A percentile compares a stretch with the other conserved stretches of the same genome.
These are phyloP conservation scores for Epichloe amarillans DNA, from an alignment of 2,329 filamentous ascomycete species.

Conservation along the genomic window DNA sequence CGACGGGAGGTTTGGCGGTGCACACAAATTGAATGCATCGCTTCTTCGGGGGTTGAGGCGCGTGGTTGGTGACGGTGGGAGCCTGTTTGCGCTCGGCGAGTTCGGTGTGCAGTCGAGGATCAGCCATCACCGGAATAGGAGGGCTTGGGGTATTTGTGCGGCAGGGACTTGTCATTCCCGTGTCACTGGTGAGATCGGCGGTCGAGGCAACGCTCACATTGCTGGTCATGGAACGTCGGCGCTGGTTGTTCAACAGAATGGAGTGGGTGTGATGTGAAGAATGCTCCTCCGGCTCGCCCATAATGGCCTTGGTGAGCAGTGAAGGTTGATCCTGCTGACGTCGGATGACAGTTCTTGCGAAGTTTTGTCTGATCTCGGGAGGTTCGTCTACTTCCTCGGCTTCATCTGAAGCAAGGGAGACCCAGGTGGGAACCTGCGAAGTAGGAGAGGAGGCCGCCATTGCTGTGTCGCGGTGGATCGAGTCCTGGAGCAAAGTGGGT, in stretches of 20 bases:
- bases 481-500: neutral
- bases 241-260: slow-evolving; percentile 22
- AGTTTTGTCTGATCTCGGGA: slow-evolving; percentile 45
- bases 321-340: slow-evolving; percentile 53
- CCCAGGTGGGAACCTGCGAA: slow-evolving; percentile 19
- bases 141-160: slow-evolving; percentile 80
- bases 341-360: slow-evolving; percentile 35
- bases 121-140: slow-evolving; percentile 50
- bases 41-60: slow-evolving; percentile 49
- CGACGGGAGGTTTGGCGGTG: slow-evolving; percentile 43
- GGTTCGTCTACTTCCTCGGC: slow-evolving; percentile 76
- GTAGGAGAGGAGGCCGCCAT: slow-evolving; percentile 15
- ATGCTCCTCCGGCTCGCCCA: slow-evolving; percentile 50
- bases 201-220: slow-evolving; percentile 72
- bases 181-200: slow-evolving; percentile 88
- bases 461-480: slow-evolving; percentile 3
- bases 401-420: slow-evolving; percentile 41
- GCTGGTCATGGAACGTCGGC: slow-evolving; percentile 59
- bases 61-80: slow-evolving; percentile 12
- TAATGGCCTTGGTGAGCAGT: slow-evolving; percentile 74
- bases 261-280: slow-evolving; percentile 24
- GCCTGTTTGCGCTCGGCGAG: slow-evolving; percentile 13
- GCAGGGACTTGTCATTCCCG: slow-evolving; percentile 79
- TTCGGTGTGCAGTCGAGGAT: slow-evolving; percentile 26
- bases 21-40: slow-evolving; percentile 91